A percentile compares a stretch with the other conserved stretches of the same genome.
phyloP scores from a whole-genome alignment of 257 asterid species.

The Rhazya stricta region DNA sequence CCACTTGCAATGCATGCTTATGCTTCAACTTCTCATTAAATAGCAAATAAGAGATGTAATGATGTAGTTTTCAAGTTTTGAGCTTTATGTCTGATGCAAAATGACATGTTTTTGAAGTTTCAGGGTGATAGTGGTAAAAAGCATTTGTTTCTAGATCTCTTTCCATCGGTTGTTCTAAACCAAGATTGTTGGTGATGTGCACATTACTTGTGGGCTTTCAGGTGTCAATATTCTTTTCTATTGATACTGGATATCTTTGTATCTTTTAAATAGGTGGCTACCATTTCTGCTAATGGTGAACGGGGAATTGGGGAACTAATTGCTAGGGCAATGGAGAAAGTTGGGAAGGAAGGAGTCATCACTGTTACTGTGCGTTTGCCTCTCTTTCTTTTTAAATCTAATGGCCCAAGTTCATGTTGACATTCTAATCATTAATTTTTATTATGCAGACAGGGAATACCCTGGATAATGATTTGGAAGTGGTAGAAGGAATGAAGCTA shows the following conservation, averaged over 20 bases:
- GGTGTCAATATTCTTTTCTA: background rate
- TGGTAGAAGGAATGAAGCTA: conserved; percentile 96
- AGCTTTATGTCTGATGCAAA: background rate
- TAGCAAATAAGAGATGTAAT: background rate
- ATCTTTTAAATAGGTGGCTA: conserved; percentile 55
- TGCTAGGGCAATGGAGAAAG: conserved; percentile 94
- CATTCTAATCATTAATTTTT: conserved; percentile 1
- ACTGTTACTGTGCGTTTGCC: conserved; percentile 61
- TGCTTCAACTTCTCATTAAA: background rate
- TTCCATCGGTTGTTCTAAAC: background rate
- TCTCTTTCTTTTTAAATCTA: conserved; percentile 13
- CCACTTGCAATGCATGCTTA: background rate
- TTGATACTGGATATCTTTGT: conserved; percentile 7
- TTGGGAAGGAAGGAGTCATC: conserved; percentile 91
- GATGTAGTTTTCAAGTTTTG: background rate
- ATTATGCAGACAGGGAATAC: conserved; percentile 73
- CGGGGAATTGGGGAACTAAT: conserved; percentile 77
- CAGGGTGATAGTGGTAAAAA: background rate
- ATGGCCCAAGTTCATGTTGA: conserved; percentile 13
- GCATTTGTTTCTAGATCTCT: background rate
- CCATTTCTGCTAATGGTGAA: conserved; percentile 89
- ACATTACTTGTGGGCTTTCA: background rate
- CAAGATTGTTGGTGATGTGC: background rate
- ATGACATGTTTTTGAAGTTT: background rate
- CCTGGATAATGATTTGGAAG: conserved; percentile 79